phyloP scores from a whole-genome alignment of 1,284 basidiomycete genomes.

The Macrocystidia cucumis region DNA sequence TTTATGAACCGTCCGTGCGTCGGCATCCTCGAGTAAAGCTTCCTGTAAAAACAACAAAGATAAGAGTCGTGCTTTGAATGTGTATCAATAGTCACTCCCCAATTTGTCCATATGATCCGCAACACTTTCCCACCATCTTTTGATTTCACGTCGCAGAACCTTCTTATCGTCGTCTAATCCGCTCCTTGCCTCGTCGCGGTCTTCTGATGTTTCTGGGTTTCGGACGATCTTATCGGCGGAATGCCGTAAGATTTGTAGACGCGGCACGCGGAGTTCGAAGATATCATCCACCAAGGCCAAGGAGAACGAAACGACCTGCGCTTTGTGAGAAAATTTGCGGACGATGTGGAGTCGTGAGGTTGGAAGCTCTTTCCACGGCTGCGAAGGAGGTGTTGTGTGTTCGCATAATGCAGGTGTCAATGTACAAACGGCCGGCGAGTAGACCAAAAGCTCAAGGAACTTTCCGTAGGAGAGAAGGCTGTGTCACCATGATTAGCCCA shows the following conservation, averaged over 20 bases:
- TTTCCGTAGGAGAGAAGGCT: conserved; percentile 56
- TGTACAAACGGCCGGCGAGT: conserved; percentile 39
- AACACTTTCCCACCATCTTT: conserved; percentile 56
- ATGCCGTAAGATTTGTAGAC: conserved; percentile 43
- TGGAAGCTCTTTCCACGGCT: conserved; percentile 20
- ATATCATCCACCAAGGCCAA: conserved; percentile 42
- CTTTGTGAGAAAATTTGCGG: conserved; percentile 38
- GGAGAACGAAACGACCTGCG: conserved; percentile 36
- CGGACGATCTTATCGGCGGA: conserved; percentile 11
- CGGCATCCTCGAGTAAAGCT: conserved; percentile 24
- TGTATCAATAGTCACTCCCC: conserved; percentile 25
- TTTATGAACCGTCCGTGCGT: conserved; percentile 26
- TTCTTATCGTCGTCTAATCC: conserved; percentile 30
- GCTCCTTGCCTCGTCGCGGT: neutral
- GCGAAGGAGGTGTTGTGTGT: conserved; percentile 38
- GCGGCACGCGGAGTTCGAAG: conserved; percentile 52
- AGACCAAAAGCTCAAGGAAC: conserved; percentile 58
- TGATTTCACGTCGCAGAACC: conserved; percentile 48
- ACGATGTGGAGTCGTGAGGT: conserved; percentile 37
- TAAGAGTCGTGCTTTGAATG: neutral
- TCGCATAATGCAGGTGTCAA: conserved; percentile 39
- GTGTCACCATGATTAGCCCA: neutral
- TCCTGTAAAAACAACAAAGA: conserved; percentile 28
- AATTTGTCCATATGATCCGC: conserved; percentile 52
- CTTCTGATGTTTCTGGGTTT: too few species aligned